These are phyloP conservation scores for Nakazawaea holstii DNA, from an alignment of 805 yeast species.

Conservation along the genomic window DNA sequence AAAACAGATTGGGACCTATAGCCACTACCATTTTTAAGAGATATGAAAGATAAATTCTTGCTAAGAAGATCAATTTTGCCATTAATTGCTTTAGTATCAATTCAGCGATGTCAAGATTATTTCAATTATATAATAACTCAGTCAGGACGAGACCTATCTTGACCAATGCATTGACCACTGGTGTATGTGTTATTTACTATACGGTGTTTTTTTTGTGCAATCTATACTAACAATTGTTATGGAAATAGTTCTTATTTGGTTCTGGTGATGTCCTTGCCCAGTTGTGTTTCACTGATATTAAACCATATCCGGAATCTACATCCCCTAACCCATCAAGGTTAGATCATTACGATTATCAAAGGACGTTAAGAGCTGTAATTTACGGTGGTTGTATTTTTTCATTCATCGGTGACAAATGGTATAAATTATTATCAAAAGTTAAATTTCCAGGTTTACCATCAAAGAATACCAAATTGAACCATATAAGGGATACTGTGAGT, in stretches of 20 bases:
- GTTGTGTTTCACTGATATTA: constrained; percentile 32
- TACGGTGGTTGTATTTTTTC: constrained; percentile 77
- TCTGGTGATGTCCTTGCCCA: constrained; percentile 78
- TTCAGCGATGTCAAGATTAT: constrained; percentile 7
- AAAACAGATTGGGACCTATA: too few relatives aligned
- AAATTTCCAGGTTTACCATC: constrained; percentile 26
- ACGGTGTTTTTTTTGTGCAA: not conserved
- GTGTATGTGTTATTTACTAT: constrained; percentile 24
- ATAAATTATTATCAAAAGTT: constrained; percentile 41
- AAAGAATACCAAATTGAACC: constrained; percentile 15
- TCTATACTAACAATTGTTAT: not conserved
- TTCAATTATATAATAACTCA: constrained; percentile 9
- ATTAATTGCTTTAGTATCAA: not conserved
- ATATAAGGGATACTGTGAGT: constrained; percentile 29
- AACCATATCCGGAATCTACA: constrained; percentile 10
- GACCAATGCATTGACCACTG: constrained; percentile 45
- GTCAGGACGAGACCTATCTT: constrained; percentile 29
- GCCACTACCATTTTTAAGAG: too few relatives aligned
- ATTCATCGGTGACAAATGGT: constrained; percentile 73
- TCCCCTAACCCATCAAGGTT: not conserved
- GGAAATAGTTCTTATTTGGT: constrained; percentile 45
- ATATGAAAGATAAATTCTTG: too few relatives aligned
- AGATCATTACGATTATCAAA: constrained; percentile 36
- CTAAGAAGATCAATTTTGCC: too few relatives aligned
- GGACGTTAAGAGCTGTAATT: constrained; percentile 58